Percentiles rank a stretch among this genome's conserved stretches.
phyloP scores from a whole-genome alignment of 2,329 filamentous ascomycete genomes.

The Chaetomium sp. region DNA sequence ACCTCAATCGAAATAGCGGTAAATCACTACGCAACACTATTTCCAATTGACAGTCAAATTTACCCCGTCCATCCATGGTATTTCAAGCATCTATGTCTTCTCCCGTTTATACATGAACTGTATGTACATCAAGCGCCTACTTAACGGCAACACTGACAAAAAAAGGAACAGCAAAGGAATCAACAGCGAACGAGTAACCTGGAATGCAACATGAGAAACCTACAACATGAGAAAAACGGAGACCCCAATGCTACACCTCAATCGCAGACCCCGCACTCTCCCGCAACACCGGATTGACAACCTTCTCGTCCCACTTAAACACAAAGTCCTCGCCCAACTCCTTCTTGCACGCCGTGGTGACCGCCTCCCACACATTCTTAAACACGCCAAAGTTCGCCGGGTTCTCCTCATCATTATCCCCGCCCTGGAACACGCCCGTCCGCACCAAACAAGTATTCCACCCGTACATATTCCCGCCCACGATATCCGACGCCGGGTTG shows the following conservation, averaged over 20 bases:
- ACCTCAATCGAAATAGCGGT: too few relatives aligned
- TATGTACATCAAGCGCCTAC: too few relatives aligned
- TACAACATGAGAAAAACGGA: background rate
- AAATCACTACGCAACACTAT: too few relatives aligned
- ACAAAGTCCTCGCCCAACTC: constrained; percentile 68
- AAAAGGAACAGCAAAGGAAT: background rate
- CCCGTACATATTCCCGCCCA: constrained; percentile 73
- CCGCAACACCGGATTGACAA: constrained; percentile 50
- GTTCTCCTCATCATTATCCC: constrained; percentile 68
- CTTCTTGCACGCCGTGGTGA: constrained; percentile 60
- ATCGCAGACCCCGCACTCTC: constrained; percentile 17
- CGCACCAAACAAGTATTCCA: constrained; percentile 77
- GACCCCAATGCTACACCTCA: constrained; percentile 10
- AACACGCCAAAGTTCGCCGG: constrained; percentile 74
- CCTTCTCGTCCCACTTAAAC: constrained; percentile 62
- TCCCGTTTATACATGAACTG: too few relatives aligned
- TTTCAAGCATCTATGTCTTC: too few relatives aligned
- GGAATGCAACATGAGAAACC: background rate
- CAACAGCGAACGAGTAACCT: background rate
- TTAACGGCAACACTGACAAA: too few relatives aligned
- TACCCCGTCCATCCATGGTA: too few relatives aligned
- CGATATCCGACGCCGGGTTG: constrained; percentile 67
- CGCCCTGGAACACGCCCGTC: constrained; percentile 72
- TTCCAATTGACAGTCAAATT: too few relatives aligned
- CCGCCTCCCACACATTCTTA: constrained; percentile 63